These are phyloP conservation scores for Cyclotella choctawhatcheeana DNA, from an alignment of 108 stramenopile species.

Conservation along the genomic window DNA sequence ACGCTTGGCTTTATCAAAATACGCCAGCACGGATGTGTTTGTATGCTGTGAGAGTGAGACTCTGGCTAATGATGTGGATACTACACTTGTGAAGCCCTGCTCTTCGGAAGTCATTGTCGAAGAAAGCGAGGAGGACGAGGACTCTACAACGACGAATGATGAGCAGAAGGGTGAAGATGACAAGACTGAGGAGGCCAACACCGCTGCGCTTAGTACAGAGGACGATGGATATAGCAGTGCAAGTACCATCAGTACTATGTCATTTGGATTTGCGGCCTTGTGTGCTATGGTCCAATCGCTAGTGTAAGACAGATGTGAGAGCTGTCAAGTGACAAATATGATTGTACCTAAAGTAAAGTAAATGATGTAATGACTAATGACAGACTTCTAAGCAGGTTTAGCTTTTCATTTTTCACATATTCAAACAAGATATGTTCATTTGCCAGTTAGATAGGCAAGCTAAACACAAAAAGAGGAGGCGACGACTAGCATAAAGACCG, in stretches of 20 bases:
- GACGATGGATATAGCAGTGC: neutral
- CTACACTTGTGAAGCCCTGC: neutral
- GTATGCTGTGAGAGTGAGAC: neutral
- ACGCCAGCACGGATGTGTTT: neutral
- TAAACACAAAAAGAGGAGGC: too few species aligned
- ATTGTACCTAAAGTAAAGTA: too few species aligned
- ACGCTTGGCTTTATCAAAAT: neutral
- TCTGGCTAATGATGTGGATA: neutral
- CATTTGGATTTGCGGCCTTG: slow-evolving; percentile 1
- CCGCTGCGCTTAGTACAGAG: neutral
- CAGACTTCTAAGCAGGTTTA: too few species aligned
- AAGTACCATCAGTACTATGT: neutral
- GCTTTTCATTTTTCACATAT: too few species aligned
- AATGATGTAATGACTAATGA: too few species aligned
- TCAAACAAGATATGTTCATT: too few species aligned
- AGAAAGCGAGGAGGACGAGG: neutral
- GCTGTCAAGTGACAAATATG: too few species aligned
- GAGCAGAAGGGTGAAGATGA: neutral
- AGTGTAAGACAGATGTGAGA: too few species aligned
- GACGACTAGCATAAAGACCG: too few species aligned
- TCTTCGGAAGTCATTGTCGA: neutral
- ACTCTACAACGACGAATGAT: neutral
- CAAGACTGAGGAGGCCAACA: neutral
- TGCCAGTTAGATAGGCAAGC: too few species aligned
- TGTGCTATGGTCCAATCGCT: too few species aligned